Evolutionary conservation across 2,329 filamentous ascomycete species (phyloP).

Genomic region (Fusarium clavum): DNA sequence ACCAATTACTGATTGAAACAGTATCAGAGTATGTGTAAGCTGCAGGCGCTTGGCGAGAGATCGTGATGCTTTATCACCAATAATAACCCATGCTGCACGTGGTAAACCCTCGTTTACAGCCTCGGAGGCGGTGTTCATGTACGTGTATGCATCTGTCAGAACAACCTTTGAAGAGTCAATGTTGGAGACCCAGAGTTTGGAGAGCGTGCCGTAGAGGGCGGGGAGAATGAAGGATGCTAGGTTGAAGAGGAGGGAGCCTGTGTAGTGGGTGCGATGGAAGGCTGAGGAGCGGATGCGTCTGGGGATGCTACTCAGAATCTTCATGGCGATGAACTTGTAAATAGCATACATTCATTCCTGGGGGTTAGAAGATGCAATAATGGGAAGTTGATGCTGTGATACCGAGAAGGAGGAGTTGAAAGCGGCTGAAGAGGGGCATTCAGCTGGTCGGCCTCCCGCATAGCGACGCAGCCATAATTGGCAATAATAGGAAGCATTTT

Average conservation of each 20-base stretch:
- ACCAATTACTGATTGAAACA: constrained; percentile 69
- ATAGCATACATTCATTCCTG: fast-evolving
- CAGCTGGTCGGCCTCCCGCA: constrained; percentile 26
- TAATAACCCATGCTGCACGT: constrained; percentile 74
- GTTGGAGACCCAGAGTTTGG: constrained; percentile 77
- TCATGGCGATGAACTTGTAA: background rate
- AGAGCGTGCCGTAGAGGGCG: constrained; percentile 74
- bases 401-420: background rate
- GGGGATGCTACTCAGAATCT: background rate
- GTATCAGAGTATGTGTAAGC: constrained; percentile 71
- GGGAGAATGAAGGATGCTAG: constrained; percentile 71
- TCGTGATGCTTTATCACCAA: constrained; percentile 71
- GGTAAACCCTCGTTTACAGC: constrained; percentile 80
- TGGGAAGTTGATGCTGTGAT: background rate
- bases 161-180: constrained; percentile 67
- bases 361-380: fast-evolving
- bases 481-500: background rate
- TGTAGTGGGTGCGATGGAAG: constrained; percentile 54
- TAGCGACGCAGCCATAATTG: background rate
- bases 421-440: constrained; percentile 1
- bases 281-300: constrained; percentile 6
- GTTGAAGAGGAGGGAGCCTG: constrained; percentile 72
- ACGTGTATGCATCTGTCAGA: constrained; percentile 67
- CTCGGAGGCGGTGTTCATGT: constrained; percentile 74
- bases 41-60: constrained; percentile 62